Percentiles rank a stretch among this genome's conserved stretches.
Conservation (phyloP, 306 rosid genomes). For the Castanea mollissima region DNA sequence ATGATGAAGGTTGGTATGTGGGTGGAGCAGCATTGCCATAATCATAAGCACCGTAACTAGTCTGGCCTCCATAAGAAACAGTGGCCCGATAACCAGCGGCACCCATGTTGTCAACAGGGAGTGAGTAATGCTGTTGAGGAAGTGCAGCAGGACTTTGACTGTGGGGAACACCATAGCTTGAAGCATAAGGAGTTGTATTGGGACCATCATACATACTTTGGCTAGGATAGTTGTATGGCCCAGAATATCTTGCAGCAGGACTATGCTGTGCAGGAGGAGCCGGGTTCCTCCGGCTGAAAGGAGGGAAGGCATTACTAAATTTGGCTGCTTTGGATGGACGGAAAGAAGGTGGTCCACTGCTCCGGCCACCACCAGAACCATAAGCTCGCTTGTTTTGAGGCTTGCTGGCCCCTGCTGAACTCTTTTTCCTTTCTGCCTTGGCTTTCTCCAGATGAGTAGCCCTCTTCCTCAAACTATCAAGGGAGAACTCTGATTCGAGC, state of each 20-base stretch:
- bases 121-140: constrained; percentile 59
- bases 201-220: constrained; percentile 51
- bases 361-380: constrained; percentile 35
- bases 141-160: constrained; percentile 59
- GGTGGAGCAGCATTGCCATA: constrained; percentile 48
- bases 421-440: constrained; percentile 63
- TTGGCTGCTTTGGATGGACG: constrained; percentile 64
- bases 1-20: constrained; percentile 51
- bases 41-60: constrained; percentile 53
- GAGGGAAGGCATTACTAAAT: constrained; percentile 36
- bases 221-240: constrained; percentile 46
- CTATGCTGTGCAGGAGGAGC: constrained; percentile 60
- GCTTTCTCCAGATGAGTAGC: constrained; percentile 49
- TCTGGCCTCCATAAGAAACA: constrained; percentile 55
- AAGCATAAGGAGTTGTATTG: constrained; percentile 43
- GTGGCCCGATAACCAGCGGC: constrained; percentile 37
- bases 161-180: constrained; percentile 50
- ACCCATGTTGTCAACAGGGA: constrained; percentile 49
- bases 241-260: constrained; percentile 57
- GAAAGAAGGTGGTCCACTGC: constrained; percentile 39
- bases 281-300: constrained; percentile 54
- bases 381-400: constrained; percentile 51
- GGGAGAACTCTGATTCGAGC: constrained; percentile 64
- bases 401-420: constrained; percentile 40
- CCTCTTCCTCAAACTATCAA: constrained; percentile 56